Base-by-base conservation (phyloP, 1,139 yeast species). In the Schizosaccharomyces versatilis region DNA sequence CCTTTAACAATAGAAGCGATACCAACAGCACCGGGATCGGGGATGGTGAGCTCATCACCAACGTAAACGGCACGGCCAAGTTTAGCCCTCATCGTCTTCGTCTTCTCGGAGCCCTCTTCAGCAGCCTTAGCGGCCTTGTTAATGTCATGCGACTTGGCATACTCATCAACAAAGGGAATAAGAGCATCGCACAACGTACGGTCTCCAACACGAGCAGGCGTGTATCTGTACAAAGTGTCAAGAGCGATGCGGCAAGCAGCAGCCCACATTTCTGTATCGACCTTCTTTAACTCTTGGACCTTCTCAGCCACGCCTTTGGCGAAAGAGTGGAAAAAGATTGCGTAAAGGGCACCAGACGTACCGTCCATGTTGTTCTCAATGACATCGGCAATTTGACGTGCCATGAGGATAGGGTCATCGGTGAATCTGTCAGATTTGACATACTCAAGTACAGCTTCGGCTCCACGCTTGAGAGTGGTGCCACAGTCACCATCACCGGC, bases 401-500 rank as follows among this genome's bases (percentile, higher is more conserved):
- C 75, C 0, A 83, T 74, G 59, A 75, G 76, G 17, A 76, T 74
- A 54, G 80, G 72, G 47, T 75, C 74, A 41, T 71, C 69, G 40
- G 78, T 70, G 48, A 78, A 66, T 10, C 67, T 62, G n/a, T 67
- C 67, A 19, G 65, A 61, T 36, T 73, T 69, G 54, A 82, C 66
- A 17, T 78, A 78, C 10, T 73, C 69, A 51, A 77, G 69, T 49
- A 88, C 75, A 1, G 85, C 85, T 56, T 79, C 74, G 32, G 88
- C 94, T 6, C 56, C 56, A 38, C 77, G 75, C 14, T 80, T 84
- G 59, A 88, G 70, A 0, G 96, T 88, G 63, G 84, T 93, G 52
- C 97, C 97, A 69, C 96, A 86, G 66, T 88, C 97, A 61, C 97
- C 97, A 66, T 88, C 97, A 58, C 97, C 97, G 1, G 90, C 96